A percentile compares a stretch with the other conserved stretches of the same genome.
Conservation (phyloP, 1,139 yeast species). For the Lizanozyma gosingica region DNA sequence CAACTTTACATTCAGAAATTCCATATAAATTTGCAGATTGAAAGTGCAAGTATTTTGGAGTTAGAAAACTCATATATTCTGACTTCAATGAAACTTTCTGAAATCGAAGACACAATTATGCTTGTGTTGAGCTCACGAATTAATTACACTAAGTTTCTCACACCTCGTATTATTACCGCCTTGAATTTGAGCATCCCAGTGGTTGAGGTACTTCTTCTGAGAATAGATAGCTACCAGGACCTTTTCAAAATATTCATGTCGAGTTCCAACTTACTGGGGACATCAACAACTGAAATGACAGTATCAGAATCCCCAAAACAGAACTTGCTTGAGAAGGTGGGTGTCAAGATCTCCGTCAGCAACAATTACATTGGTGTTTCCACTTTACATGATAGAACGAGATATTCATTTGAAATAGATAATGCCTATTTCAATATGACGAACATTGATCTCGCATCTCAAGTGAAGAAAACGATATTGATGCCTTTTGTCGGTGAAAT, state of each 20-base stretch:
- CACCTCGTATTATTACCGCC: conserved; percentile 20
- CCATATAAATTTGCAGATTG: conserved; percentile 9
- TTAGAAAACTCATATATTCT: conserved; percentile 24
- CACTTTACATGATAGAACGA: conserved; percentile 22
- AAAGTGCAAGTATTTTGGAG: conserved; percentile 13
- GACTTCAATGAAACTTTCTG: conserved; percentile 12
- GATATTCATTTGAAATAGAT: conserved; percentile 27
- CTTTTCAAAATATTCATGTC: background rate
- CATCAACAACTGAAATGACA: background rate
- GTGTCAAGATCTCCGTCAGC: conserved; percentile 16
- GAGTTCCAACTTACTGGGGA: background rate
- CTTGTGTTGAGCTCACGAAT: conserved; percentile 15
- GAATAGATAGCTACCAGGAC: background rate
- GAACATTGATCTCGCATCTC: conserved; percentile 3
- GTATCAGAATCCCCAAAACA: conserved; percentile 4
- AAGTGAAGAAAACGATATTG: background rate
- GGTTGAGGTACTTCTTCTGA: background rate
- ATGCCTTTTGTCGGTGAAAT: background rate
- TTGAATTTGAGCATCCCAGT: conserved; percentile 7
- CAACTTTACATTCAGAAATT: conserved; percentile 16
- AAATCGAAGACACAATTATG: conserved; percentile 11
- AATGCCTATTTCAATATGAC: conserved; percentile 1
- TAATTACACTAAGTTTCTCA: conserved; percentile 25
- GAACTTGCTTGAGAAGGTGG: conserved; percentile 9
- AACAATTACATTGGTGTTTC: conserved; percentile 32